Evolutionary conservation across 2,329 filamentous ascomycete genomes (phyloP).

Genomic region (Mariannaea sp.): DNA sequence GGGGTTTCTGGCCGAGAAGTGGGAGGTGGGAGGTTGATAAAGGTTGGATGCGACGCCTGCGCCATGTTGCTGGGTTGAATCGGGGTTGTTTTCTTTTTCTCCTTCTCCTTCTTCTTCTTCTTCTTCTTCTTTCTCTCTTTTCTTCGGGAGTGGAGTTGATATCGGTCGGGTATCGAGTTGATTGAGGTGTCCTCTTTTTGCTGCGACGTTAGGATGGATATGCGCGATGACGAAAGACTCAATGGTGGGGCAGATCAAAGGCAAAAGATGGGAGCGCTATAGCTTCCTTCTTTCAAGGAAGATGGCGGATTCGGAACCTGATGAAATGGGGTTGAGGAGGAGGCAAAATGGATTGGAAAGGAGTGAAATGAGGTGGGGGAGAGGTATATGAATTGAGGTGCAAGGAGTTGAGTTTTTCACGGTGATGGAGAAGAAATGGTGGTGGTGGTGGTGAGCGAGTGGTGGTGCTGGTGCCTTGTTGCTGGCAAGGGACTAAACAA

Average conservation of each 20-base stretch:
- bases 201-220: neutral
- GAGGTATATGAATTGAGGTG: neutral
- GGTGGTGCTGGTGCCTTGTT: constrained; percentile 4
- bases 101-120: too few relatives aligned
- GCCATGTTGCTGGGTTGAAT: constrained; percentile 47
- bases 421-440: neutral
- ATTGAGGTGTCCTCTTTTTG: neutral
- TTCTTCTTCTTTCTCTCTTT: too few relatives aligned
- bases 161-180: neutral
- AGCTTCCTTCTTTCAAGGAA: neutral
- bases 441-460: constrained; percentile 5
- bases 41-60: constrained; percentile 60
- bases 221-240: constrained; percentile 12
- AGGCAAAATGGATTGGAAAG: neutral
- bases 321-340: neutral
- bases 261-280: neutral
- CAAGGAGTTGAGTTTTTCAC: neutral
- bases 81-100: too few relatives aligned
- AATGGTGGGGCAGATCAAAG: neutral
- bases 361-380: neutral
- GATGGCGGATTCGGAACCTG: neutral
- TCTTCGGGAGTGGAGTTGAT: too few relatives aligned
- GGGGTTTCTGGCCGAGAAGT: constrained; percentile 84
- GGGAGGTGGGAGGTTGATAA: constrained; percentile 84
- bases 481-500: constrained; percentile 4